Evolutionary conservation across 2,329 filamentous ascomycete species (phyloP).

Genomic region (Cladosporium sp.): DNA sequence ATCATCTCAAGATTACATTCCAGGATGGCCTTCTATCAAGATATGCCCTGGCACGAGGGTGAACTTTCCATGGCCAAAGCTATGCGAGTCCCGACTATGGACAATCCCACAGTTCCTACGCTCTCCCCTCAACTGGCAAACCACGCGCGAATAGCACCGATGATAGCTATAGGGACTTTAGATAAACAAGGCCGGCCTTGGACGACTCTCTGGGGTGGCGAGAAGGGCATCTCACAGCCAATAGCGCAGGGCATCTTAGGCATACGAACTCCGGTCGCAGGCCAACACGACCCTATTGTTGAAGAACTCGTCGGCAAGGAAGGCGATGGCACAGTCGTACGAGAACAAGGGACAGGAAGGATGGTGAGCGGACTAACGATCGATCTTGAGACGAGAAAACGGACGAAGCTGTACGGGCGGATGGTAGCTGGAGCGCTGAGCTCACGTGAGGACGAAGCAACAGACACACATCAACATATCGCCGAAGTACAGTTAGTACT

Average conservation of each 20-base stretch:
- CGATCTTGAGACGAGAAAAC: slow-evolving; percentile 62
- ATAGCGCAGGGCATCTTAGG: slow-evolving; percentile 62
- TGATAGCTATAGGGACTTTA: slow-evolving; percentile 70
- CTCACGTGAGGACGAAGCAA: slow-evolving; percentile 30
- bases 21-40: slow-evolving; percentile 42
- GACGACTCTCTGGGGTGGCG: slow-evolving; percentile 75
- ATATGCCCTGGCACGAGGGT: slow-evolving; percentile 58
- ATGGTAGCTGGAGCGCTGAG: slow-evolving; percentile 61
- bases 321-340: slow-evolving; percentile 42
- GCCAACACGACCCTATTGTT: slow-evolving; percentile 65
- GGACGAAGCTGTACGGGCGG: slow-evolving; percentile 69
- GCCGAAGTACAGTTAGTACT: slow-evolving; percentile 57
- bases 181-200: slow-evolving; percentile 65
- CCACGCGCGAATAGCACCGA: slow-evolving; percentile 58
- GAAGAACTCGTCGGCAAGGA: slow-evolving; percentile 53
- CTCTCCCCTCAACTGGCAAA: slow-evolving; percentile 59
- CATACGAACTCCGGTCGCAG: slow-evolving; percentile 58
- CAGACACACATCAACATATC: slow-evolving; percentile 25
- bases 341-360: slow-evolving; percentile 38
- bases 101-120: slow-evolving; percentile 65
- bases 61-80: slow-evolving; percentile 62
- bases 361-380: slow-evolving; percentile 61
- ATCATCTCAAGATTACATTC: too few species aligned
- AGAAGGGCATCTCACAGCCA: slow-evolving; percentile 61
- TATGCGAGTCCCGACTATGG: slow-evolving; percentile 53